Evolutionary conservation across 1,139 yeast species (phyloP).

Genomic region (Candida labiduridarum): DNA sequence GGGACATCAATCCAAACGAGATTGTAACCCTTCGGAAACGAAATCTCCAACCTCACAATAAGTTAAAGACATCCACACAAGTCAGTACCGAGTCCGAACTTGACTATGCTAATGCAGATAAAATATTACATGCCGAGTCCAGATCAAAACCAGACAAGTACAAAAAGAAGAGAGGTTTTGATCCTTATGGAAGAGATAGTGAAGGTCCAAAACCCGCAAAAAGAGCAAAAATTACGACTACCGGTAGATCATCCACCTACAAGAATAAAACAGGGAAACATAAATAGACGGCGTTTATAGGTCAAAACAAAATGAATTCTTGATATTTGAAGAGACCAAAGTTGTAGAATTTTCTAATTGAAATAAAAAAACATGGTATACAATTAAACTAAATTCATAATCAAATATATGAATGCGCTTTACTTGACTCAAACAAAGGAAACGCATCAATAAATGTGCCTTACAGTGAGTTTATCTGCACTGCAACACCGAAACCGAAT

Average conservation of each 20-base stretch:
- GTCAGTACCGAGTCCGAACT: constrained; percentile 23
- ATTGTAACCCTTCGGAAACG: constrained; percentile 53
- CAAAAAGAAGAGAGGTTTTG: constrained; percentile 53
- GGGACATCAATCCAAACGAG: constrained; percentile 47
- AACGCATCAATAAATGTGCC: too few relatives aligned
- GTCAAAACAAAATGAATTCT: too few relatives aligned
- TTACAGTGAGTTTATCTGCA: too few relatives aligned
- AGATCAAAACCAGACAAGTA: constrained; percentile 22
- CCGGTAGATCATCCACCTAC: constrained; percentile 55
- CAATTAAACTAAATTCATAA: too few relatives aligned
- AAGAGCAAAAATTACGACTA: constrained; percentile 38
- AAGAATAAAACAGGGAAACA: constrained; percentile 24
- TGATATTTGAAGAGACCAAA: too few relatives aligned
- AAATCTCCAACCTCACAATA: constrained; percentile 17
- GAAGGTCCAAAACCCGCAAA: constrained; percentile 57
- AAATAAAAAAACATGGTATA: too few relatives aligned
- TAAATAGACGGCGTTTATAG: constrained; percentile 1
- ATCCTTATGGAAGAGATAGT: constrained; percentile 56
- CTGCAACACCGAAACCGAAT: neutral
- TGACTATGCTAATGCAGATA: too few relatives aligned
- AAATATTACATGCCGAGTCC: too few relatives aligned
- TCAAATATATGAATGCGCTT: too few relatives aligned
- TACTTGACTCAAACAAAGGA: too few relatives aligned
- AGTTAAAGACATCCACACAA: constrained; percentile 9
- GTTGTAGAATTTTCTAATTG: too few relatives aligned